phyloP scores from a whole-genome alignment of 345 rosid species.

The Punica granatum region DNA sequence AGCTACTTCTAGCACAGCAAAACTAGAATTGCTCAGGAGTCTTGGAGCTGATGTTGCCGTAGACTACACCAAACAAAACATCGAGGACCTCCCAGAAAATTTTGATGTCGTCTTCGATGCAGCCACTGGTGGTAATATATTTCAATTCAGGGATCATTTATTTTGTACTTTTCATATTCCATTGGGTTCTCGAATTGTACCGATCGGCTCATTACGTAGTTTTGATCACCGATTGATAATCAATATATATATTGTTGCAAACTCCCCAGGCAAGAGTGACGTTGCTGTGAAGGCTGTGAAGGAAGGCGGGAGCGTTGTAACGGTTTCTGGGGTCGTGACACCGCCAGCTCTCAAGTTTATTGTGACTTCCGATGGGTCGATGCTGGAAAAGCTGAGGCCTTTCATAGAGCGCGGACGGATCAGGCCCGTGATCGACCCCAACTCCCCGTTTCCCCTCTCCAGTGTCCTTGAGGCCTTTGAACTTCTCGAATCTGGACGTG shows the following conservation, averaged over 20 bases:
- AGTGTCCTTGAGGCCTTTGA: conserved; percentile 59
- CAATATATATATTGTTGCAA: neutral
- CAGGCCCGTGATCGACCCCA: conserved; percentile 72
- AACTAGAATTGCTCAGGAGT: conserved; percentile 58
- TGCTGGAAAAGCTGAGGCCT: conserved; percentile 63
- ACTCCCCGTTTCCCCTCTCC: conserved; percentile 65
- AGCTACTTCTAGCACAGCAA: conserved; percentile 72
- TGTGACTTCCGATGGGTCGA: conserved; percentile 60
- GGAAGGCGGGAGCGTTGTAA: conserved; percentile 84
- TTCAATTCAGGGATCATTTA: too few species aligned
- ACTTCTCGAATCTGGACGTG: conserved; percentile 65
- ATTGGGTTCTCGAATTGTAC: too few species aligned
- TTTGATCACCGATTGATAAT: neutral
- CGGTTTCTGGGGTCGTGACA: conserved; percentile 62
- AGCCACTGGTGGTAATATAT: too few species aligned
- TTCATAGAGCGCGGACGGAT: conserved; percentile 65
- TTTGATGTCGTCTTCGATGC: conserved; percentile 71
- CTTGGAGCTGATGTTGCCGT: conserved; percentile 76
- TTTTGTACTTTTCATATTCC: too few species aligned
- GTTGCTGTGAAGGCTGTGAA: conserved; percentile 65
- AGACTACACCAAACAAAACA: conserved; percentile 74
- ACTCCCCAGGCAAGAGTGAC: conserved; percentile 82
- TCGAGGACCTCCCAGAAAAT: conserved; percentile 65
- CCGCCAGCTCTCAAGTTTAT: conserved; percentile 74
- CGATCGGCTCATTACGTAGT: neutral